Evolutionary conservation across 1,284 basidiomycete species (phyloP).

Genomic region (Cutaneotrichosporon cyanovorans): DNA sequence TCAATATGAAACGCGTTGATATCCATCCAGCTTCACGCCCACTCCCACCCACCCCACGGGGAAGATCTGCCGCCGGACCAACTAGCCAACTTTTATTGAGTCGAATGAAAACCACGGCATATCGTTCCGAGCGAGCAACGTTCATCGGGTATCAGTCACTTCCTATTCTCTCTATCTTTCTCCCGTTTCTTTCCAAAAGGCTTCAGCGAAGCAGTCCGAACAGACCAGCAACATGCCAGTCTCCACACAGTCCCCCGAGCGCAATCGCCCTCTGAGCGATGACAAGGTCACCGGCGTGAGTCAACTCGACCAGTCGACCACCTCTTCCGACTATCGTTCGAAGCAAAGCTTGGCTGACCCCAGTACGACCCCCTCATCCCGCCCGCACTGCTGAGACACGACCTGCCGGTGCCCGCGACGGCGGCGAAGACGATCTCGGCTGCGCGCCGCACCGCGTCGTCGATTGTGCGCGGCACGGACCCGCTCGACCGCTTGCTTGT

Average conservation of each 20-base stretch:
- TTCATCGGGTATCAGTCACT: too few relatives aligned
- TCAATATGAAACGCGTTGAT: too few relatives aligned
- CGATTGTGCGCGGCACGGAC: slow-evolving; percentile 72
- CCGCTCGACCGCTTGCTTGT: slow-evolving; percentile 67
- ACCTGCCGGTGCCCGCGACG: slow-evolving; percentile 53
- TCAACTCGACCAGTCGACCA: slow-evolving; percentile 5
- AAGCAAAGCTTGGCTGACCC: not conserved
- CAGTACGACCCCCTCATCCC: slow-evolving; percentile 90
- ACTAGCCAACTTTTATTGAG: too few relatives aligned
- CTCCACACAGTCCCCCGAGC: slow-evolving; percentile 36
- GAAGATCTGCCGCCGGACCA: too few relatives aligned
- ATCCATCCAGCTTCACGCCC: too few relatives aligned
- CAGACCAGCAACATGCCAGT: slow-evolving; percentile 20
- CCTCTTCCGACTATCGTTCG: too few relatives aligned
- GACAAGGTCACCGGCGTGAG: slow-evolving; percentile 42
- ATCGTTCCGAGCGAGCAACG: too few relatives aligned
- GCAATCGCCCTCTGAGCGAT: slow-evolving; percentile 36
- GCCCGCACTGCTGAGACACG: slow-evolving; percentile 77
- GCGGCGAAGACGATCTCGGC: slow-evolving; percentile 60
- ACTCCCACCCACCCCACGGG: too few relatives aligned
- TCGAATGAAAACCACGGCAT: too few relatives aligned
- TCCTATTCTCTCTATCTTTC: too few relatives aligned
- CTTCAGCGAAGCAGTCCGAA: too few relatives aligned
- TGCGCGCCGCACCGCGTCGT: slow-evolving; percentile 68
- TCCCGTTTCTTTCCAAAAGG: too few relatives aligned